Conservation (phyloP, 78 protist species). For the Dictyostelium purpureum region DNA sequence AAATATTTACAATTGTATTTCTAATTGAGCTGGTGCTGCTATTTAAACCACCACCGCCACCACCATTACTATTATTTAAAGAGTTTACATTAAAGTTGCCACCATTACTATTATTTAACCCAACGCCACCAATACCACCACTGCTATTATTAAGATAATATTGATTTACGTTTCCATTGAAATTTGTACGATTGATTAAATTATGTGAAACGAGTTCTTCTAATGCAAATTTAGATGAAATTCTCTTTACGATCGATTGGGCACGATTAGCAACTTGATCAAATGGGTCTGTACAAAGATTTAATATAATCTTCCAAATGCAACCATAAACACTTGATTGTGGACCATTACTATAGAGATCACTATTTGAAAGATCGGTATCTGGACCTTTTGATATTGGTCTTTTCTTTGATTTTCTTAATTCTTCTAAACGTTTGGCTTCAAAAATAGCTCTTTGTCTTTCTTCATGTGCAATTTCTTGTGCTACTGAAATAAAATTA, state of each 20-base stretch:
- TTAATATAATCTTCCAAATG: slow-evolving; percentile 75
- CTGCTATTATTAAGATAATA: not conserved
- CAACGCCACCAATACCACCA: not conserved
- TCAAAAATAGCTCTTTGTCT: slow-evolving; percentile 22
- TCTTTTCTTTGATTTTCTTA: slow-evolving; percentile 25
- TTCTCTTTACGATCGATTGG: slow-evolving; percentile 50
- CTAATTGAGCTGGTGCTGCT: slow-evolving; percentile 8
- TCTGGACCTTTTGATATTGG: not conserved
- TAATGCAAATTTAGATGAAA: slow-evolving; percentile 6
- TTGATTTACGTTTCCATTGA: not conserved
- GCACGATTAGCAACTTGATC: slow-evolving; percentile 54
- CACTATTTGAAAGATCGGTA: not conserved
- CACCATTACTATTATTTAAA: not conserved
- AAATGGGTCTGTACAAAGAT: slow-evolving; percentile 71
- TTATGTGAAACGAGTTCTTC: slow-evolving; percentile 44
- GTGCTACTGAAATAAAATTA: slow-evolving; percentile 67
- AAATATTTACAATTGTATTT: slow-evolving; percentile 72
- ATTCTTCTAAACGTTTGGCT: slow-evolving; percentile 42
- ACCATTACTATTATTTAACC: slow-evolving; percentile 7
- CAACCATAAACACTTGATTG: slow-evolving; percentile 57
- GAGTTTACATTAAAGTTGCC: not conserved
- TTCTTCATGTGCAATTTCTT: slow-evolving; percentile 74
- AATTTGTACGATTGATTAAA: not conserved
- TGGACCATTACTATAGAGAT: not conserved
- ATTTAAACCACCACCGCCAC: not conserved